Evolutionary conservation across 75 land plant genomes (phyloP).

Genomic region (Cryptomeria japonica): DNA sequence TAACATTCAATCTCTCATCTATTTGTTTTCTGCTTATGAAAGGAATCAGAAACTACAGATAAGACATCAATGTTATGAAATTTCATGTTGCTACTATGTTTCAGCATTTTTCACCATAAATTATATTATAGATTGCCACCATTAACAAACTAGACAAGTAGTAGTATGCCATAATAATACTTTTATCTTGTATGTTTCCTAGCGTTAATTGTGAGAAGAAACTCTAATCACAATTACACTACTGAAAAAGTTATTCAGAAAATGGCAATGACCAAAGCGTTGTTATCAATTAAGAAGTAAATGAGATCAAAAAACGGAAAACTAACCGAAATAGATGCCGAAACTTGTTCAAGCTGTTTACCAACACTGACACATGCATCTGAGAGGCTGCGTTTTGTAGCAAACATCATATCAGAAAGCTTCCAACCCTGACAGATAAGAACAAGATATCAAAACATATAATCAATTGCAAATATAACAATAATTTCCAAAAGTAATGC

Average conservation of each 20-base stretch:
- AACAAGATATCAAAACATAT: background rate
- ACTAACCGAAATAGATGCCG: conserved; percentile 47
- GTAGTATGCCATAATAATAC: background rate
- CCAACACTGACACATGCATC: conserved; percentile 49
- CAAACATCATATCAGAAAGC: conserved; percentile 72
- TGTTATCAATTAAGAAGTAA: background rate
- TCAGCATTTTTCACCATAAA: background rate
- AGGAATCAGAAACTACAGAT: background rate
- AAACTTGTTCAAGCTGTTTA: conserved; percentile 58
- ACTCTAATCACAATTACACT: background rate
- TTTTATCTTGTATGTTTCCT: background rate
- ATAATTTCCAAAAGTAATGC: background rate
- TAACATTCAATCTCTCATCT: background rate
- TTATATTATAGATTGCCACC: background rate
- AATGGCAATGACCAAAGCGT: background rate
- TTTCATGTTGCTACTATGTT: background rate
- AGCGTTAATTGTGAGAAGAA: background rate
- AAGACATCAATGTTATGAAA: background rate
- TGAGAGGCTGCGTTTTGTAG: conserved; percentile 57
- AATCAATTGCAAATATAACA: background rate
- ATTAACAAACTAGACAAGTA: background rate
- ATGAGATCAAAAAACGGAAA: conserved; percentile 3
- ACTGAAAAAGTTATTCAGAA: background rate
- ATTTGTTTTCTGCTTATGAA: background rate
- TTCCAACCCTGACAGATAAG: conserved; percentile 65